Conservation (phyloP, 1,284 basidiomycete species). For the Leccinum subatratum region DNA sequence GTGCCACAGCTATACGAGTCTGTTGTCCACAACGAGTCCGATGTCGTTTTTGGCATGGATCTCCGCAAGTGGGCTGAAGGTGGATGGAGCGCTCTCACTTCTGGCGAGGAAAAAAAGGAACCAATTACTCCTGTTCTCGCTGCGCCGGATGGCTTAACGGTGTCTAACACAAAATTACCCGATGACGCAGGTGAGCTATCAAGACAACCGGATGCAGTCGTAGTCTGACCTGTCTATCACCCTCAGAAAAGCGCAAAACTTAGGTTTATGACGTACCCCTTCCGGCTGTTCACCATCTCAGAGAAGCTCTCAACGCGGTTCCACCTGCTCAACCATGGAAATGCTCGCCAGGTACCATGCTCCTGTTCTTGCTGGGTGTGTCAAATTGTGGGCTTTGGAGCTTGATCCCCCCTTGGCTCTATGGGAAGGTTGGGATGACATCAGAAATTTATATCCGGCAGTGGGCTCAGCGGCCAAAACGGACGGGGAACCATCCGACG, state of each 20-base stretch:
- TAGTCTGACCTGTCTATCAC: slow-evolving; percentile 8
- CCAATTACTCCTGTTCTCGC: slow-evolving; percentile 71
- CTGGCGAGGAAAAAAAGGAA: slow-evolving; percentile 55
- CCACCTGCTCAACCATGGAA: slow-evolving; percentile 60
- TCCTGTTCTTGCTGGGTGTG: slow-evolving; percentile 76
- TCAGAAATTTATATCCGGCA: slow-evolving; percentile 78
- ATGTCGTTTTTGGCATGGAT: slow-evolving; percentile 86
- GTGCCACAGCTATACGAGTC: slow-evolving; percentile 80
- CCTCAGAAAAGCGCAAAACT: slow-evolving; percentile 74
- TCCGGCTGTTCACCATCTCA: slow-evolving; percentile 73
- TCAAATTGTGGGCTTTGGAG: slow-evolving; percentile 85
- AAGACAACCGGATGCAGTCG: neutral
- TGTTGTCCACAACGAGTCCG: slow-evolving; percentile 71
- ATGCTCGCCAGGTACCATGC: slow-evolving; percentile 75
- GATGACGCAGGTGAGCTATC: slow-evolving; percentile 57
- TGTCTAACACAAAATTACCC: slow-evolving; percentile 60
- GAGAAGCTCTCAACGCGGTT: slow-evolving; percentile 75
- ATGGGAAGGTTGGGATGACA: slow-evolving; percentile 87
- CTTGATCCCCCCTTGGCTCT: slow-evolving; percentile 77
- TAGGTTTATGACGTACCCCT: slow-evolving; percentile 95
- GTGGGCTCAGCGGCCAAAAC: slow-evolving; percentile 53
- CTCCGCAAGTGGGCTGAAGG: slow-evolving; percentile 81
- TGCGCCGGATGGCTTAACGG: slow-evolving; percentile 58
- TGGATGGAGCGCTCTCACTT: slow-evolving; percentile 52
- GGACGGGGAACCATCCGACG: slow-evolving; percentile 50